phyloP scores from a whole-genome alignment of 345 rosid genomes.

The Mallotus nudiflorus region DNA sequence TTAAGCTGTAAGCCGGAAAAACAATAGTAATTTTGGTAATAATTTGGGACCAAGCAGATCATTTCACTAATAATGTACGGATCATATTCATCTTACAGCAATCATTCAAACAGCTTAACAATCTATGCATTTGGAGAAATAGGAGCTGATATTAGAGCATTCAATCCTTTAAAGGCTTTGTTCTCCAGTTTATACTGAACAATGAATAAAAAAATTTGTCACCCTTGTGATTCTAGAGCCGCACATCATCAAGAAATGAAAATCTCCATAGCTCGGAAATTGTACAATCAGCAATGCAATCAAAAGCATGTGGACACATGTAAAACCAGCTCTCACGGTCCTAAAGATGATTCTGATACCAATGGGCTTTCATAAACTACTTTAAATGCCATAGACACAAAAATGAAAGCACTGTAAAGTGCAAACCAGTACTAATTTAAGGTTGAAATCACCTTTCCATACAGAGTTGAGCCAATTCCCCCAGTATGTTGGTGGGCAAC shows the following conservation, averaged over 20 bases:
- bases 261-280: not conserved
- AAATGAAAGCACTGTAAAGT: not conserved
- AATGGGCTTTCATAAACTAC: too few species aligned
- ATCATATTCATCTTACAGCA: not conserved
- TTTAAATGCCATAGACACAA: not conserved
- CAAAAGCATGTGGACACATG: too few species aligned
- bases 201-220: not conserved
- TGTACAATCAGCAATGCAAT: not conserved
- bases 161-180: not conserved
- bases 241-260: not conserved
- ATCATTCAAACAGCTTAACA: not conserved
- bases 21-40: not conserved
- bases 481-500: conserved; percentile 83
- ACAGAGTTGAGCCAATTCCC: conserved; percentile 65
- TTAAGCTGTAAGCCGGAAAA: too few species aligned
- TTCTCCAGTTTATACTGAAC: too few species aligned
- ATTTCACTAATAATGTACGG: not conserved
- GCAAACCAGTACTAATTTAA: not conserved
- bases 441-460: conserved; percentile 51
- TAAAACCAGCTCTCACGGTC: too few species aligned
- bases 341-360: too few species aligned
- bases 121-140: not conserved
- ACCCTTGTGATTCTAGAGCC: not conserved
- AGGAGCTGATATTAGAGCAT: not conserved
- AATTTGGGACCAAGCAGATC: not conserved